Conservation (phyloP, 2,329 filamentous ascomycete genomes). For the Colletotrichum cordylinicola region DNA sequence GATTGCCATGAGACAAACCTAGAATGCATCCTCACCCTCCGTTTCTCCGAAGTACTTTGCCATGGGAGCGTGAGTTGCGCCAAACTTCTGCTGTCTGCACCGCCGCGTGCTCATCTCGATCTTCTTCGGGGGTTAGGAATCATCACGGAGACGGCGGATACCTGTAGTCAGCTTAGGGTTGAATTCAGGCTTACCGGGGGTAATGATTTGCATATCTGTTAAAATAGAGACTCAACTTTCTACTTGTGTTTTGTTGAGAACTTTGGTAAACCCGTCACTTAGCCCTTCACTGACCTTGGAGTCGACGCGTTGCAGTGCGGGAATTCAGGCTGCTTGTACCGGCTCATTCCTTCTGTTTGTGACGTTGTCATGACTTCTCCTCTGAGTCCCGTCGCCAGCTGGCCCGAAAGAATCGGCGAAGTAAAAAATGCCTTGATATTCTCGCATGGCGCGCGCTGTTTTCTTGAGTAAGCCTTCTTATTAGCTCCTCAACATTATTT, state of each 20-base stretch:
- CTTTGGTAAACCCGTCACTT: neutral
- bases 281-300: accelerated
- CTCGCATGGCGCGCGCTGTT: neutral
- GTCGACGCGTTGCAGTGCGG: neutral
- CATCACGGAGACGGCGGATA: neutral
- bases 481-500: neutral
- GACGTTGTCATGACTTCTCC: neutral
- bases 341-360: neutral
- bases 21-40: neutral
- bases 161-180: neutral
- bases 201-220: neutral
- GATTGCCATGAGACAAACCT: accelerated
- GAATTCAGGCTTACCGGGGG: neutral
- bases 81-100: neutral
- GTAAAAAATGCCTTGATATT: neutral
- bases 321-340: neutral
- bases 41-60: accelerated
- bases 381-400: accelerated
- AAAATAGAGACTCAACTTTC: neutral
- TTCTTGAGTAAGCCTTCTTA: neutral
- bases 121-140: neutral
- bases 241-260: accelerated
- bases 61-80: neutral
- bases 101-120: neutral
- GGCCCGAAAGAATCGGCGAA: accelerated